phyloP scores from a whole-genome alignment of 1,284 basidiomycete genomes.

The Boletus mariae region DNA sequence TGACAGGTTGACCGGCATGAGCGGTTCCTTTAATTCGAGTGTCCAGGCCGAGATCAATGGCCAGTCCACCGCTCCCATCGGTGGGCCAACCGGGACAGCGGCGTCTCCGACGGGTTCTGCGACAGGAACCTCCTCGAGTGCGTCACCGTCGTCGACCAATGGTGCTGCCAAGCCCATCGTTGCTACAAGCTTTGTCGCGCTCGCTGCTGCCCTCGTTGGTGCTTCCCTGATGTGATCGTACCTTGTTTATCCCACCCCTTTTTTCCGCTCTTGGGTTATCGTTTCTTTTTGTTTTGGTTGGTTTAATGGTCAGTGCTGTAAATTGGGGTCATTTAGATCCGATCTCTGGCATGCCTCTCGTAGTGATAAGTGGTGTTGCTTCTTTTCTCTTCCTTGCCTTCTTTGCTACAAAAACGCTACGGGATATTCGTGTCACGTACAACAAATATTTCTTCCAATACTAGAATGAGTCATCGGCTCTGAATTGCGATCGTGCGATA shows the following conservation, averaged over 20 bases:
- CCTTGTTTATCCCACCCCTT: background rate
- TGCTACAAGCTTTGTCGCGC: conserved; percentile 20
- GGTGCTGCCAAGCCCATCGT: conserved; percentile 22
- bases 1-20: conserved; percentile 57
- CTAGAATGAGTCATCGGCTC: background rate
- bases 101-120: background rate
- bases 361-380: background rate
- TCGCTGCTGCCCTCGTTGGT: conserved; percentile 17
- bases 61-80: conserved; percentile 53
- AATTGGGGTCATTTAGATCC: background rate
- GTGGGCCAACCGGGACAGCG: conserved; percentile 17
- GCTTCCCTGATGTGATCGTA: conserved; percentile 20
- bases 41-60: conserved; percentile 56
- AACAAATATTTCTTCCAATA: background rate
- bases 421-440: background rate
- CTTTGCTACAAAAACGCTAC: background rate
- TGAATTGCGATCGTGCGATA: background rate
- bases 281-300: background rate
- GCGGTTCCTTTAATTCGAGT: conserved; percentile 54
- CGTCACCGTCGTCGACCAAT: conserved; percentile 11
- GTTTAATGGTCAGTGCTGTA: background rate
- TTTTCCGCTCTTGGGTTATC: background rate
- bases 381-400: background rate
- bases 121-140: conserved; percentile 3
- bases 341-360: background rate